Percentiles rank a stretch among this genome's conserved stretches.
Conservation (phyloP, 2,329 filamentous ascomycete species). For the Sporothrix phasma region DNA sequence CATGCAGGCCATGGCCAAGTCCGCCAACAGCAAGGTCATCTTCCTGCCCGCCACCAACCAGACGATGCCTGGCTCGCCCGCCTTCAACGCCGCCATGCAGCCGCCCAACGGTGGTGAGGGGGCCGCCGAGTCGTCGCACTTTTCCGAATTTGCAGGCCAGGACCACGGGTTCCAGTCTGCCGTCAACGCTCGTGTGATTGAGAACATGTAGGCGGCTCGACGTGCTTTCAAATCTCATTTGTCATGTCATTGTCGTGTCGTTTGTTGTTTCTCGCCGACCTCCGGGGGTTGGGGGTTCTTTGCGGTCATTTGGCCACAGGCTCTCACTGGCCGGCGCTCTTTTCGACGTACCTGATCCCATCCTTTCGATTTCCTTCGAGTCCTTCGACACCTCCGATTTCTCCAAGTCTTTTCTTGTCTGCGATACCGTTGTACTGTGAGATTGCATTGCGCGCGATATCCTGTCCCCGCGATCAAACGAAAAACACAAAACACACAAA, state of each 20-base stretch:
- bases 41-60: conserved; percentile 62
- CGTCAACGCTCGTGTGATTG: conserved; percentile 70
- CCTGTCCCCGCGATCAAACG: no score
- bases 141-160: conserved; percentile 42
- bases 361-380: not conserved
- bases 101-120: conserved; percentile 32
- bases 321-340: not conserved
- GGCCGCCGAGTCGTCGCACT: conserved; percentile 30
- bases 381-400: not conserved
- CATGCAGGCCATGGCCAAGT: conserved; percentile 98
- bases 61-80: conserved; percentile 39
- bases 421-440: not conserved
- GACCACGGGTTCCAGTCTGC: conserved; percentile 63
- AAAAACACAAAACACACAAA: not conserved
- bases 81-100: conserved; percentile 34
- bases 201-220: conserved; percentile 59
- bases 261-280: conserved; percentile 2
- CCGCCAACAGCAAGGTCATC: conserved; percentile 77
- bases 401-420: not conserved
- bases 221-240: not conserved
- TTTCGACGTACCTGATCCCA: not conserved
- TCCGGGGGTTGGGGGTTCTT: not conserved
- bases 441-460: not conserved
- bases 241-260: not conserved
- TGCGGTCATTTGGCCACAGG: not conserved